Evolutionary conservation across 2,329 filamentous ascomycete species (phyloP).

Genomic region (Pseudogymnoascus sp.): DNA sequence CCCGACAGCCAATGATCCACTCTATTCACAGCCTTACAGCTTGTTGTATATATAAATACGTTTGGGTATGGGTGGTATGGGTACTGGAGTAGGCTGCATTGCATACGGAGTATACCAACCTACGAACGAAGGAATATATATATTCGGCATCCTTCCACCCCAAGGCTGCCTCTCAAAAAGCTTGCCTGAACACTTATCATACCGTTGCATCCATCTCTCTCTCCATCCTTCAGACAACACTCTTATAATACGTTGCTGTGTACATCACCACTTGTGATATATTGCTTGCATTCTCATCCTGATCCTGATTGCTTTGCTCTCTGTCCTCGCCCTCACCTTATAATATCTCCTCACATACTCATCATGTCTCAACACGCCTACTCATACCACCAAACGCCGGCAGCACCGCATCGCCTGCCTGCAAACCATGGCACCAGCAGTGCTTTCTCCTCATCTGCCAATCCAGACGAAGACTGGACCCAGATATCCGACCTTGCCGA

Average conservation of each 20-base stretch:
- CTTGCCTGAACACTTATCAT: neutral
- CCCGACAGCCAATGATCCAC: neutral
- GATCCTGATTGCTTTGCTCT: neutral
- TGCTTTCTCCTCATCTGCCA: constrained; percentile 88
- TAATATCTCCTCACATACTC: constrained; percentile 12
- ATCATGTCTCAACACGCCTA: constrained; percentile 29
- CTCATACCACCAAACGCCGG: constrained; percentile 25
- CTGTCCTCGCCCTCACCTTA: neutral
- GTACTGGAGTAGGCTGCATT: neutral
- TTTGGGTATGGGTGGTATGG: neutral
- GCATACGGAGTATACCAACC: neutral
- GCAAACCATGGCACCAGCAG: constrained; percentile 75
- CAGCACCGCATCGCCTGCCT: constrained; percentile 52
- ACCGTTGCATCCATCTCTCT: neutral
- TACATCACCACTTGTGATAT: neutral
- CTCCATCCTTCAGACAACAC: neutral
- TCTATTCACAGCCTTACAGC: neutral
- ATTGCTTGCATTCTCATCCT: neutral
- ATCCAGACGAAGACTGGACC: constrained; percentile 97
- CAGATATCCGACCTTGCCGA: constrained; percentile 97
- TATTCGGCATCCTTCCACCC: neutral
- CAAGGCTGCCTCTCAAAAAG: neutral
- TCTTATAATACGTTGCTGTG: neutral
- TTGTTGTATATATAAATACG: neutral
- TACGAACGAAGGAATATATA: neutral